A percentile compares a stretch with the other conserved stretches of the same genome.
These are phyloP conservation scores for Aspergillus mulundensis DNA, from an alignment of 495 filamentous ascomycete species.

Conservation along the genomic window DNA sequence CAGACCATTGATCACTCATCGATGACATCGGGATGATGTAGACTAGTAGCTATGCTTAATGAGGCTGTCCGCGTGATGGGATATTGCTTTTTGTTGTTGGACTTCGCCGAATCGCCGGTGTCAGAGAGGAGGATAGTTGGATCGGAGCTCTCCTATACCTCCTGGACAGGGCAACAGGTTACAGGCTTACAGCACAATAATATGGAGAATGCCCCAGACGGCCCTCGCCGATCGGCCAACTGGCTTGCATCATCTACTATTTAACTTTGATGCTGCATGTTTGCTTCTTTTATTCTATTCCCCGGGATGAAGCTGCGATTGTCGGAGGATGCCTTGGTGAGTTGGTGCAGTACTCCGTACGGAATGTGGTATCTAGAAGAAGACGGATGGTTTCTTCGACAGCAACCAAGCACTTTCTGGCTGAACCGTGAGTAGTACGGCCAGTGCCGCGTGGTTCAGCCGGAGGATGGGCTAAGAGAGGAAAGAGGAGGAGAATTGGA, in stretches of 20 bases:
- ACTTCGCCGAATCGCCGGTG: conserved; percentile 13
- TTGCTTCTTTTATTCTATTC: conserved; percentile 7
- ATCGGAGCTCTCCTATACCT: conserved; percentile 3
- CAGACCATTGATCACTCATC: conserved; percentile 14
- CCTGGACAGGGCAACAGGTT: conserved; percentile 4
- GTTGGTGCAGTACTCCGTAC: too few species aligned
- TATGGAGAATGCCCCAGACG: conserved; percentile 8
- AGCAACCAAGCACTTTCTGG: neutral
- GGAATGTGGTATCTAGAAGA: neutral
- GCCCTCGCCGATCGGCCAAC: conserved; percentile 14
- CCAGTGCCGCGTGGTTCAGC: neutral
- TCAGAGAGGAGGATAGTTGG: conserved; percentile 14
- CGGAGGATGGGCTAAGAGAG: conserved; percentile 1
- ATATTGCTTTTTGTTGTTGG: conserved; percentile 11
- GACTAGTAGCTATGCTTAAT: neutral
- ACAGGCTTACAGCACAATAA: too few species aligned
- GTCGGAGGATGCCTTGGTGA: neutral
- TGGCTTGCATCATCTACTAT: conserved; percentile 5
- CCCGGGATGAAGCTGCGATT: conserved; percentile 2
- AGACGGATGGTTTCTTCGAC: neutral
- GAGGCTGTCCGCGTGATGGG: conserved; percentile 22
- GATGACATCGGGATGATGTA: conserved; percentile 13
- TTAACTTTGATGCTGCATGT: conserved; percentile 6
- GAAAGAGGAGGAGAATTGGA: conserved; percentile 3
- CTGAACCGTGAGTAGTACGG: neutral